Base-by-base conservation (phyloP, 2,329 filamentous ascomycete genomes). In the Amesomyces nigricolor region DNA sequence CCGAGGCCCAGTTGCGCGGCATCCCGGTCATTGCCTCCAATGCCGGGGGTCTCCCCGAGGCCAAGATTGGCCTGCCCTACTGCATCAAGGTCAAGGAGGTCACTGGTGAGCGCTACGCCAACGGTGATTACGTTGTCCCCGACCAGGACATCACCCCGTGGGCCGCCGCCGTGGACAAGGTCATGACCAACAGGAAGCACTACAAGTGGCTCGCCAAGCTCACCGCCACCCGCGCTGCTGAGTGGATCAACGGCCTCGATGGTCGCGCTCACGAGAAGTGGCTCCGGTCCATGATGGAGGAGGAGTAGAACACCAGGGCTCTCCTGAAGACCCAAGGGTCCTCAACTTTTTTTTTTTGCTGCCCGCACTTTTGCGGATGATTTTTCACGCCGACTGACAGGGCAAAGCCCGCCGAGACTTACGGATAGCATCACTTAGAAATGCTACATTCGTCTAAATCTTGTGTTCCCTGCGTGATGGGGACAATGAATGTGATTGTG, bases 21-120 rank as follows among this genome's bases (percentile, higher is more conserved):
- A 64, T 65, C 10, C 63, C 63, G 6, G 62, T 63, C 42, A 61
- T 65, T 45, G 58, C 63, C 2, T 65, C 63, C 40, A 56, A 65
- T 37, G 59, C 63, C 11, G 63, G 63, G 9, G 63, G 62, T 1
- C 58, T 65, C 4, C 56, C 50, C 29, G 63, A 65, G 47, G 62
- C 63, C 10, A 65, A 65, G 58, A 56, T 65, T 19, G 58, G 57
- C 11, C 38, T 65, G 4, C 61, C 59, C 1, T 61, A 62, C 44
- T 60, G 56, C 51, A 59, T 65, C 13, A 61, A 62, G 2, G 62
- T 65, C 14, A 63, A 61, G 5, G 51, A 58, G 10, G 56, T 65
- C 38, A 62, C 58, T 0, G 63, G 63, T 11, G 46, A 54, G 32
- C 56, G 57, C n/a, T 39, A 62, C 2, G 29, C 50, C 19, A 56